Evolutionary conservation across 1,284 basidiomycete genomes (phyloP), one percentile per base, ranked within the genome.

Genomic region (Ustilago tritici): DNA sequence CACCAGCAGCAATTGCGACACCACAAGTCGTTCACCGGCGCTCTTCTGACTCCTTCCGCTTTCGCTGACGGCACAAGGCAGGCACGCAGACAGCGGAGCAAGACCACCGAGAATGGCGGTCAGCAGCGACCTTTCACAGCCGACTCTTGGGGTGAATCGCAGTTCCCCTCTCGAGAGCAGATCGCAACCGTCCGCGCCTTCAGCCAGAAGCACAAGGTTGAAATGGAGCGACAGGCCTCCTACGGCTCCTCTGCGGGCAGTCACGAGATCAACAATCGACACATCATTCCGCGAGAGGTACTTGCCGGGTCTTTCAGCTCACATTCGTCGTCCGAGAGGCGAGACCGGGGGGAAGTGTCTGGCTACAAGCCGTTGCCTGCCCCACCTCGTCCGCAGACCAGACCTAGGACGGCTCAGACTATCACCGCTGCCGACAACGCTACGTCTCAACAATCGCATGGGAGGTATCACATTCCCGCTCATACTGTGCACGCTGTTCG

Each of bases 131-230:
- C 75, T 2, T 77, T 77, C 40, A 77, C 75, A 0, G 75, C 75
- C 4, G 75, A 77, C 36, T 70, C 70, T 12, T 77, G 75, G 75
- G 66, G 70, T 1, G 60, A 63, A 38, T 54, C 68, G 7, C 69
- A 71, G 56, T 76, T 62, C 40, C 74, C 74, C 7, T 34, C 56
- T 15, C 34, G 46, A 8, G 66, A 75, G 28, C 59, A 65, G 19
- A 47, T 68, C 23, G 36, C 40, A 2, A 58, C 47, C 14, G 54
- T 58, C 32, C 59, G 61, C 3, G 62, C 57, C 3, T 35, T 66
- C 23, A 64, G 70, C 31, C 62, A 69, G 47, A 62, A 69, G 49
- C 71, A 65, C 38, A 40, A 7, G 8, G n/a, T 54, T 36, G 61
- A 59, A 14, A 19, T 19, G 41, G 56, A 55, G 23, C 47, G 65